Percentiles rank a stretch among this genome's conserved stretches.
phyloP scores from a whole-genome alignment of 768 basidiomycete genomes.

The Holtermannia corniformis region DNA sequence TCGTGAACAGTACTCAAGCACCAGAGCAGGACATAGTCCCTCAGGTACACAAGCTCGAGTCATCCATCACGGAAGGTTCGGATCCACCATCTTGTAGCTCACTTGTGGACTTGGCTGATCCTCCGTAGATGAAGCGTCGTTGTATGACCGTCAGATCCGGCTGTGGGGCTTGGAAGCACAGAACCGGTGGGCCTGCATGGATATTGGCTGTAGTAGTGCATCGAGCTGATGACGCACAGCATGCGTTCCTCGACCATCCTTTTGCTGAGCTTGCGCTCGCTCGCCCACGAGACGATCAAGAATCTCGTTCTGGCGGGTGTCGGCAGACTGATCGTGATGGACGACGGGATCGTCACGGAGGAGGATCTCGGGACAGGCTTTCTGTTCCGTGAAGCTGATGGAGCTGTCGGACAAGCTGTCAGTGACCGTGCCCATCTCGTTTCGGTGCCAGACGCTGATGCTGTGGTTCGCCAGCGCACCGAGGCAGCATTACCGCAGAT shows the following conservation, averaged over 20 bases:
- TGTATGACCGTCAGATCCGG: slow-evolving; percentile 95
- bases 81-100: not conserved
- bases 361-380: slow-evolving; percentile 88
- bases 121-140: slow-evolving; percentile 52
- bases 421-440: slow-evolving; percentile 7
- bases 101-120: not conserved
- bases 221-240: slow-evolving; percentile 44
- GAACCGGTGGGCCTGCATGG: slow-evolving; percentile 72
- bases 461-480: slow-evolving; percentile 54
- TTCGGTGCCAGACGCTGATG: not conserved
- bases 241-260: slow-evolving; percentile 91
- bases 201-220: not conserved
- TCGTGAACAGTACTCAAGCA: too few species aligned
- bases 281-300: slow-evolving; percentile 90
- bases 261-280: slow-evolving; percentile 64
- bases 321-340: slow-evolving; percentile 75
- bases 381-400: slow-evolving; percentile 84
- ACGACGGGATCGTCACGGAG: slow-evolving; percentile 61
- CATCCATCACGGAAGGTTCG: slow-evolving; percentile 10
- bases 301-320: slow-evolving; percentile 96
- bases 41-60: too few species aligned
- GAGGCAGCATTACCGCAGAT: slow-evolving; percentile 76
- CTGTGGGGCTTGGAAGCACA: slow-evolving; percentile 98
- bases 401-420: slow-evolving; percentile 69
- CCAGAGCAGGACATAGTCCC: too few species aligned